phyloP scores from a whole-genome alignment of 805 yeast genomes.

The Metschnikowia chrysomelidarum region DNA sequence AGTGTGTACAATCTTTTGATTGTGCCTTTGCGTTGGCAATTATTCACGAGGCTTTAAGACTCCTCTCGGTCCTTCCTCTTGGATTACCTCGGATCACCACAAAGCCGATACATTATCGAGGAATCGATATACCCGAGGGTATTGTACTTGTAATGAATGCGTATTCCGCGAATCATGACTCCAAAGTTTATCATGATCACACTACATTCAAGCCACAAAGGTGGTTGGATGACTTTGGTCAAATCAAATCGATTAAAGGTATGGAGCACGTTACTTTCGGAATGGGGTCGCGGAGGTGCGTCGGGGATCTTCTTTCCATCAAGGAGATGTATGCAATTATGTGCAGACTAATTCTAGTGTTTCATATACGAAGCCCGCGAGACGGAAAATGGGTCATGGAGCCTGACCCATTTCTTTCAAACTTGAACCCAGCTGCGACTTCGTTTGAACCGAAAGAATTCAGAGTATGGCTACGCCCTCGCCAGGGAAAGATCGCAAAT shows the following conservation, averaged over 20 bases:
- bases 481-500: conserved; percentile 7
- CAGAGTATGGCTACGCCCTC: conserved; percentile 20
- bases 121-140: conserved; percentile 48
- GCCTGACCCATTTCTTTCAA: conserved; percentile 50
- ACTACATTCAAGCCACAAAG: conserved; percentile 51
- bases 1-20: conserved; percentile 25
- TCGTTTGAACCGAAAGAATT: conserved; percentile 59
- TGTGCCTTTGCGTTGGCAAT: conserved; percentile 57
- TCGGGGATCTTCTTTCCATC: conserved; percentile 63
- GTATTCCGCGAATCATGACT: conserved; percentile 70
- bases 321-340: conserved; percentile 62
- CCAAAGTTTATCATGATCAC: conserved; percentile 40
- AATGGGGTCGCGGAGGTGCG: conserved; percentile 69
- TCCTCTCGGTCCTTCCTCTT: conserved; percentile 65
- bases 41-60: conserved; percentile 59
- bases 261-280: conserved; percentile 60
- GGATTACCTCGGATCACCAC: conserved; percentile 64
- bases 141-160: conserved; percentile 65
- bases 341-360: conserved; percentile 51
- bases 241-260: conserved; percentile 13
- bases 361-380: conserved; percentile 45
- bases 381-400: conserved; percentile 34
- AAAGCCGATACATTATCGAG: conserved; percentile 42
- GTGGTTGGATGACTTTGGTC: conserved; percentile 38
- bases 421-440: conserved; percentile 53